Base-by-base conservation (phyloP, 805 yeast species). In the Hanseniaspora hatyaiensis region DNA sequence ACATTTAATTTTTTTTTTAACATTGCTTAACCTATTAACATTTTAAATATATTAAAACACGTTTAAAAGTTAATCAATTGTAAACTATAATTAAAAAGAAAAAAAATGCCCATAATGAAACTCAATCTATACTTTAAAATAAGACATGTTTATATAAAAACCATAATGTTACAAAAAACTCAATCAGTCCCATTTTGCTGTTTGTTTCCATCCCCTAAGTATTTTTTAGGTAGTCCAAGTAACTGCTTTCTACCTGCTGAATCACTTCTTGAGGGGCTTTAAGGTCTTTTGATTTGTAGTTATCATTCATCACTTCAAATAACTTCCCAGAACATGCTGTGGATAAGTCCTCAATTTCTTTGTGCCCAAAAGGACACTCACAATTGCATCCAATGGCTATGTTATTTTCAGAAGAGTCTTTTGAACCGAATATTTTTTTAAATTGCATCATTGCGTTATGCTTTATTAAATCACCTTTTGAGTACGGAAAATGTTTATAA, bases 341-440 rank as follows among this genome's bases (percentile, higher is more conserved):
- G 1, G 67, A 65, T 3, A 72, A 57, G 54, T 79, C 73, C 59
- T 80, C 89, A 42, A 77, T 67, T 51, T 79, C 88, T 23, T 54
- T 50, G 44, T 60, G 67, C n/a, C 58, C 57, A 2, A 51, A 31
- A 4, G 84, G 94, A 64, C 97, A 88, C 52, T 73, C 70, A 62
- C 97, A 88, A 34, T 95, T 67, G 61, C 97, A 88, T 1, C 96
- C 96, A 6, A 77, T 77, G 13, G 49, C 16, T 11, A 36, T 20
- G 47, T 65, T 65, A 24, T 58, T 55, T 65, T 72, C 51, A 61
- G 70, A 34, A 53, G 54, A 36, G 52, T 57, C 40, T 11, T 20
- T 22, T n/a, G 24, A 18, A 6, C n/a, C 29, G 28, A 46, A 6
- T 11, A 46, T 16, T 12, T 33, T 46, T 32, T 40, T 34, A 20